These are phyloP conservation scores for Tuber borchii DNA, from an alignment of 495 filamentous ascomycete species.

Conservation along the genomic window DNA sequence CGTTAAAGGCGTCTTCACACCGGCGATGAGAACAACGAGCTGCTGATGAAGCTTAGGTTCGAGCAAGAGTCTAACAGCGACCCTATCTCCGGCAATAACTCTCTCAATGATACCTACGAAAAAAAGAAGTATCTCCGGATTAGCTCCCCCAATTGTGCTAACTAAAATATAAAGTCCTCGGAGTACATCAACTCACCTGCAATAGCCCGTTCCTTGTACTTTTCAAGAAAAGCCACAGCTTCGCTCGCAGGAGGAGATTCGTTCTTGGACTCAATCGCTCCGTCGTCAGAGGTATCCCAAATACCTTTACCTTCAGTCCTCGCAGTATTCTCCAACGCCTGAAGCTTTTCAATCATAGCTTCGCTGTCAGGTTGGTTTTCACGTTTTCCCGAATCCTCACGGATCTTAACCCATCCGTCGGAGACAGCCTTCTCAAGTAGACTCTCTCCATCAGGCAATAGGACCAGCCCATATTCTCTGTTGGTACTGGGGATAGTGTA, in stretches of 20 bases:
- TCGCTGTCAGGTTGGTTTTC: conserved; percentile 73
- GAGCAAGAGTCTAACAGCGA: conserved; percentile 74
- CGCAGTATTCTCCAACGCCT: conserved; percentile 71
- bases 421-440: conserved; percentile 73
- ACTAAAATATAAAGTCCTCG: neutral
- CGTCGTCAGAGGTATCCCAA: conserved; percentile 55
- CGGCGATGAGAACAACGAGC: conserved; percentile 75
- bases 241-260: conserved; percentile 56
- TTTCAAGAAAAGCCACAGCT: conserved; percentile 62
- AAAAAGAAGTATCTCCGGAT: conserved; percentile 1
- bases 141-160: conserved; percentile 16
- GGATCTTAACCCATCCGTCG: conserved; percentile 82
- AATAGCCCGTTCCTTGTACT: conserved; percentile 69
- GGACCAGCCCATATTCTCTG: conserved; percentile 78
- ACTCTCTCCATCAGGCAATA: conserved; percentile 62
- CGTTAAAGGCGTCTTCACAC: conserved; percentile 77
- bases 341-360: conserved; percentile 64
- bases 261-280: conserved; percentile 66
- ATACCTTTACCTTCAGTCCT: conserved; percentile 69
- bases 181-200: conserved; percentile 49
- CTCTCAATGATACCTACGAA: conserved; percentile 63
- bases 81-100: conserved; percentile 80
- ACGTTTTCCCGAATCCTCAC: conserved; percentile 79
- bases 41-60: conserved; percentile 73
- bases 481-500: conserved; percentile 69